phyloP scores from a whole-genome alignment of 345 rosid genomes.

The Euphorbia tirucalli region DNA sequence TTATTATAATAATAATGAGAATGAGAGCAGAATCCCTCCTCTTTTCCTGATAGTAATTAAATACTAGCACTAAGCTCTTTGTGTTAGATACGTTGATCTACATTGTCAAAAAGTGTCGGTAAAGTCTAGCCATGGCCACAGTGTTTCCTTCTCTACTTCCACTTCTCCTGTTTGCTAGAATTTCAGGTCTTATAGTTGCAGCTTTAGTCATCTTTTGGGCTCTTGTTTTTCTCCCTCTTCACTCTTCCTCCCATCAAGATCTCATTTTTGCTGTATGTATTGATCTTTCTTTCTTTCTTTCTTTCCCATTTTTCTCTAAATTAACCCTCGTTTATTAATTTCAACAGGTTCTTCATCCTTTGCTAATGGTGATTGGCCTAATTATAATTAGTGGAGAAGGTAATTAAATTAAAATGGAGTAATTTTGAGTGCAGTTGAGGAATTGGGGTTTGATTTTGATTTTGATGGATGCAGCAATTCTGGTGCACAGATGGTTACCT shows the following conservation, averaged over 20 bases:
- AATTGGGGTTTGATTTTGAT: slow-evolving; percentile 8
- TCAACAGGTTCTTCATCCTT: slow-evolving; percentile 83
- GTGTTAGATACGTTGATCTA: no score
- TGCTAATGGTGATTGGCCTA: slow-evolving; percentile 94
- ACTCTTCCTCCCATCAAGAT: slow-evolving; percentile 46
- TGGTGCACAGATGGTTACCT: slow-evolving; percentile 88
- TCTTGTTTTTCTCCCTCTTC: slow-evolving; percentile 46
- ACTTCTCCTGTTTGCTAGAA: slow-evolving; percentile 65
- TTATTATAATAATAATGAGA: no score
- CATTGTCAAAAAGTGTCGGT: slow-evolving; percentile 1
- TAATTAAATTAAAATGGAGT: slow-evolving; percentile 13
- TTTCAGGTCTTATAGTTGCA: slow-evolving; percentile 57
- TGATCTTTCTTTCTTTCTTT: not conserved
- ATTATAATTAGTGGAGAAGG: slow-evolving; percentile 94
- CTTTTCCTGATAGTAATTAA: no score
- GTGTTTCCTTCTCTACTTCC: no score
- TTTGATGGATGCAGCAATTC: slow-evolving; percentile 50
- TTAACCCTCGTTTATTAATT: no score
- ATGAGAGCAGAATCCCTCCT: no score
- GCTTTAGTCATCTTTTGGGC: slow-evolving; percentile 69
- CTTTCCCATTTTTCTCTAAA: slow-evolving; percentile 9
- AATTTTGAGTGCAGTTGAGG: not conserved
- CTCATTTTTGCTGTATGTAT: slow-evolving; percentile 56
- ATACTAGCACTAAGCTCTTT: no score
- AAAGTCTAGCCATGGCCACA: slow-evolving; percentile 21